Base-by-base conservation (phyloP, 805 yeast genomes). In the Metschnikowia rubicola region DNA sequence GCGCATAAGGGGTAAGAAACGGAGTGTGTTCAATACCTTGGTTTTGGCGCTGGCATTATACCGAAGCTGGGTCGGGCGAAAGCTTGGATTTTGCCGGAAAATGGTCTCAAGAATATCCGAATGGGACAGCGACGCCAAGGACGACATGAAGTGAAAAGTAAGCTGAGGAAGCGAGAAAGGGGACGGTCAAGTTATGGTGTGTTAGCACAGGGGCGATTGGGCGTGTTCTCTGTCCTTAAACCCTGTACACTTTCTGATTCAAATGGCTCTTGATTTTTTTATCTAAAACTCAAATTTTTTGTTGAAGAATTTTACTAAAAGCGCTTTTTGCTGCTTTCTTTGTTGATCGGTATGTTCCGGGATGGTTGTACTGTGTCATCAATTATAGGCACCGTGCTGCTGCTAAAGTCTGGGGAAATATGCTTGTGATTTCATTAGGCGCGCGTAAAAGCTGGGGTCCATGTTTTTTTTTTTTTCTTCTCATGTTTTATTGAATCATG, bases 41-140 rank as follows among this genome's bases (percentile, higher is more conserved):
- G 53, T 41, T 29, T 38, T 44, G 19, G 50, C 44, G 21, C 50
- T 42, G 12, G 47, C 41, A 17, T 46, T 47, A n/a, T 44, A 43
- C 30, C 36, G 44, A 9, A 42, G 43, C 13, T 30, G 30, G 21
- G 38, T 41, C 21, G 52, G 52, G n/a, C 47, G 33, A 29, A 53
- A 44, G 13, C 47, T 36, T 3, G 59, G 57, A 34, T 51, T 53
- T 15, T 42, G 54, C 17, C 39, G 35, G 30, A 54, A 46, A 8
- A 55, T 48, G 10, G 46, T 39, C 39, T 55, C 54, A 19, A 55
- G 50, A 35, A 55, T 52, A 19, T 55, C 56, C 19, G 54, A 34
- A 30, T 45, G 56, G 11, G 41, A 19, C 51, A 41, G 46, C 34
- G 44, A 35, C 8, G 33, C 37, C 17, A 46, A 32, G 4, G 45